Base-by-base conservation (phyloP, 2,329 filamentous ascomycete genomes). In the Westerdykella aurantiaca region DNA sequence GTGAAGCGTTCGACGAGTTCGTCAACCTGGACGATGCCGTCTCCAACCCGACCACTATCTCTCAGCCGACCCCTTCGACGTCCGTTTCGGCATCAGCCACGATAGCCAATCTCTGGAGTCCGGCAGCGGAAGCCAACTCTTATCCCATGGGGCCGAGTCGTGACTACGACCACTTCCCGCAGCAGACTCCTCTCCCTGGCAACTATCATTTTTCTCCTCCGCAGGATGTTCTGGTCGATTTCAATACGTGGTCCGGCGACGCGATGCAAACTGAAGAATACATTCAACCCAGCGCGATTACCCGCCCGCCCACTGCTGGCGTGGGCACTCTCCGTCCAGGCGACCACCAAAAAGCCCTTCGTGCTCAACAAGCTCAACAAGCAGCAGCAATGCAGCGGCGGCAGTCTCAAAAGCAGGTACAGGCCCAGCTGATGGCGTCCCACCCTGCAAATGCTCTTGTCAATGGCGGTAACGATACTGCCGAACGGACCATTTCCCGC, bases 161-260 rank as follows among this genome's bases (percentile, higher is more conserved):
- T 72, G 88, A 95, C 70, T 97, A 97, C 75, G 87, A 89, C 60
- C 82, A 88, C 63, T 94, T 96, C 74, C 87, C 88, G 72, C 93
- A 98, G 67, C 90, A 96, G 73, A 96, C 93, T 3, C 89, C 90
- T 51, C 82, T 96, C 23, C 88, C 93, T 0, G 84, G 88, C 1
- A 89, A 86, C 66, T 77, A 85, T 62, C 74, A 37, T 13, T 59
- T 59, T 53, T 79, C 76, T 45, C 81, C 84, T 38, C 78, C 83
- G 33, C 64, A 85, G 47, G 83, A 89, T 55, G 85, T 90, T 68
- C 80, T 85, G 41, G 62, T 63, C 57, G 80, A 84, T 44, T 76
- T 86, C 58, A 86, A 90, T 52, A 80, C 91, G 71, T 80, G 82
- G 51, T 39, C 73, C 73, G 50, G 57, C 48, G 59, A 65, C 42